phyloP scores from a whole-genome alignment of 2,329 filamentous ascomycete genomes.

The Hymenoscyphus fraxineus region DNA sequence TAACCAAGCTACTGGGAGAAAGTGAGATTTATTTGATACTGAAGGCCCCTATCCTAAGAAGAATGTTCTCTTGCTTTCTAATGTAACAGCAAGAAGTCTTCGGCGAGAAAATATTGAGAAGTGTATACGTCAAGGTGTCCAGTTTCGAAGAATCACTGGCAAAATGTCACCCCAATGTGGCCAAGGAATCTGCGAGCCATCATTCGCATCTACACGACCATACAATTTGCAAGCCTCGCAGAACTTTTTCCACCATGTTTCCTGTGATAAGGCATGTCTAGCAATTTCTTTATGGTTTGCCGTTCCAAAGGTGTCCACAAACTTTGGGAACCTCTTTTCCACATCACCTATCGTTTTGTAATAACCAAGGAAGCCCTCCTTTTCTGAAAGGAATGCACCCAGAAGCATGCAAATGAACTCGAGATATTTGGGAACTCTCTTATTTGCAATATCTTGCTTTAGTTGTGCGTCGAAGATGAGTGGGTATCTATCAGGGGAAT shows the following conservation, averaged over 20 bases:
- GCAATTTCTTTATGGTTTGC: conserved; percentile 18
- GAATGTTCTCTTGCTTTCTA: too few species aligned
- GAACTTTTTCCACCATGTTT: conserved; percentile 20
- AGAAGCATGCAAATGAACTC: conserved; percentile 9
- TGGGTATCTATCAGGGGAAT: not conserved
- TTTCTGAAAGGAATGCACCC: conserved; percentile 4
- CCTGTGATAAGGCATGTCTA: conserved; percentile 16
- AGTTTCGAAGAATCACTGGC: too few species aligned
- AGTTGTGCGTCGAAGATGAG: conserved; percentile 8
- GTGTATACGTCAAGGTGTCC: too few species aligned
- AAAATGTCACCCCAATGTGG: too few species aligned
- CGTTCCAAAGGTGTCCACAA: conserved; percentile 14
- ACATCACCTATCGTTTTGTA: conserved; percentile 5
- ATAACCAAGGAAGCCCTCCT: conserved; percentile 20
- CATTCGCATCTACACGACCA: conserved; percentile 9
- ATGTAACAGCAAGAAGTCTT: too few species aligned
- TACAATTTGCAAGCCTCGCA: conserved; percentile 19
- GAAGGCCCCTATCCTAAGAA: too few species aligned
- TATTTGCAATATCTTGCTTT: conserved; percentile 2
- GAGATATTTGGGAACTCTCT: conserved; percentile 1
- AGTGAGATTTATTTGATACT: too few species aligned
- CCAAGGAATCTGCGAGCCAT: not conserved
- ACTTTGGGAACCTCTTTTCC: conserved; percentile 7
- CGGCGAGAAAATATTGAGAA: too few species aligned
- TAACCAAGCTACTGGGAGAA: too few species aligned